Conservation (phyloP, 129 eudicot species). For the Flaveria brownii region DNA sequence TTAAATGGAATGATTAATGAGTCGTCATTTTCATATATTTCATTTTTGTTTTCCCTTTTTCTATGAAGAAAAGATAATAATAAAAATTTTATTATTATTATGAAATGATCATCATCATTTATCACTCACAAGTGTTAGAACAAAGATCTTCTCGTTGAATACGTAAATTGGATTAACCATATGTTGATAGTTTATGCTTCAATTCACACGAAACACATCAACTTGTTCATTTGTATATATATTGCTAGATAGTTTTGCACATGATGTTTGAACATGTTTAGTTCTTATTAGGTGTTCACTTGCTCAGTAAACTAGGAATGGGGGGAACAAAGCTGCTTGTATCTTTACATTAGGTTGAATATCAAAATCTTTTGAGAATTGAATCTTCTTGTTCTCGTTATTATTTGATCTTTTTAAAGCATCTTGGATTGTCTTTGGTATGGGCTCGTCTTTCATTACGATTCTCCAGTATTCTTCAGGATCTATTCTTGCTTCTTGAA, state of each 20-base stretch:
- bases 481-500: constrained; percentile 43
- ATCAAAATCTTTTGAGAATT: constrained; percentile 36
- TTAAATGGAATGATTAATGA: too few relatives aligned
- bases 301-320: neutral
- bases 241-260: neutral
- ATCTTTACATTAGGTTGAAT: neutral
- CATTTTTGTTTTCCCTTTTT: too few relatives aligned
- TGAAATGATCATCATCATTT: too few relatives aligned
- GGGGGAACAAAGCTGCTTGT: neutral
- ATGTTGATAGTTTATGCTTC: neutral
- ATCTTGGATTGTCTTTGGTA: constrained; percentile 47
- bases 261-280: neutral
- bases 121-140: neutral
- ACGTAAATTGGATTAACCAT: neutral
- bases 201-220: neutral
- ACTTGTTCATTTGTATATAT: neutral
- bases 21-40: too few relatives aligned
- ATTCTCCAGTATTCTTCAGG: constrained; percentile 49
- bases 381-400: neutral
- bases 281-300: constrained; percentile 27
- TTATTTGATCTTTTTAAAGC: constrained; percentile 5
- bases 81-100: too few relatives aligned
- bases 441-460: constrained; percentile 49
- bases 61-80: too few relatives aligned
- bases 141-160: neutral